phyloP scores from a whole-genome alignment of 2,329 filamentous ascomycete species.

The Fusarium sp. region DNA sequence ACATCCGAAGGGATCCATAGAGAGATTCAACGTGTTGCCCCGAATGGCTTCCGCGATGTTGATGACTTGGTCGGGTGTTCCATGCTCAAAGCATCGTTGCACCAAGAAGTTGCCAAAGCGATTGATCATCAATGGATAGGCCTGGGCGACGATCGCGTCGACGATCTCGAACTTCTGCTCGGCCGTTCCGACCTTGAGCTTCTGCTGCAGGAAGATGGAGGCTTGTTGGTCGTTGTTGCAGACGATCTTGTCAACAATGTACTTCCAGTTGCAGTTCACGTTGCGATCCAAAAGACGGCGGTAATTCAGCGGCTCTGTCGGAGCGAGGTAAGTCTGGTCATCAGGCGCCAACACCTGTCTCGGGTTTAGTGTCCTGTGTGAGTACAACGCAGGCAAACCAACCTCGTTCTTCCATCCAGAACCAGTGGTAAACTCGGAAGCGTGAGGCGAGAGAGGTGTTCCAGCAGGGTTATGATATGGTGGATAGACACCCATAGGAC shows the following conservation, averaged over 20 bases:
- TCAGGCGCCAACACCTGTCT: constrained; percentile 62
- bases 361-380: constrained; percentile 23
- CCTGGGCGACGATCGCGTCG: constrained; percentile 93
- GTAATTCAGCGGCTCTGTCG: constrained; percentile 95
- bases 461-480: constrained; percentile 68
- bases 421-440: constrained; percentile 76
- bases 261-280: constrained; percentile 98
- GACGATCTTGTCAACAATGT: constrained; percentile 99
- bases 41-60: constrained; percentile 95
- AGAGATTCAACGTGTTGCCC: constrained; percentile 91
- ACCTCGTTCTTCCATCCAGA: constrained; percentile 68
- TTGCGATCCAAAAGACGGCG: constrained; percentile 94
- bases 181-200: constrained; percentile 93
- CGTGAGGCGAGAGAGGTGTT: constrained; percentile 77
- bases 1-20: constrained; percentile 98
- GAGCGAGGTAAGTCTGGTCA: constrained; percentile 82
- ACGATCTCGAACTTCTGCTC: constrained; percentile 99
- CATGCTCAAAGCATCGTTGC: constrained; percentile 98
- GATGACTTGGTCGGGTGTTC: constrained; percentile 92
- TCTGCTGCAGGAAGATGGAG: constrained; percentile 98
- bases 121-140: constrained; percentile 97
- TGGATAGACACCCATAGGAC: constrained; percentile 55
- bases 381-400: constrained; percentile 39
- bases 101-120: constrained; percentile 99
- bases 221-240: constrained; percentile 99